Percentiles rank a stretch among this genome's conserved stretches.
These are phyloP conservation scores for Rhizopogon vesiculosus DNA, from an alignment of 768 basidiomycete genomes.

Conservation along the genomic window DNA sequence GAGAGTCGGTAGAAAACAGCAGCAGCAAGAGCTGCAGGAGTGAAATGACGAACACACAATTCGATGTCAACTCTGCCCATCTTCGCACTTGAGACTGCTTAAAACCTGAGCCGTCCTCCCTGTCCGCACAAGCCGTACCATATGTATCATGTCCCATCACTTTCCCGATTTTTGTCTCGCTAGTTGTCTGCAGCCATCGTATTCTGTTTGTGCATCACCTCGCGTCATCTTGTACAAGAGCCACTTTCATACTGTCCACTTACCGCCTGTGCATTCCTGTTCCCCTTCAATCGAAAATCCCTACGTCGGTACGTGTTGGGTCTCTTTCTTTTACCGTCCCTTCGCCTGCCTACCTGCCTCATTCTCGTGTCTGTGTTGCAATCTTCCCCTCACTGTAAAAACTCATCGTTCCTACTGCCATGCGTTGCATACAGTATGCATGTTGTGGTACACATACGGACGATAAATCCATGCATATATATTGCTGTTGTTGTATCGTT, in stretches of 20 bases:
- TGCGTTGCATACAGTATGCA: conserved; percentile 1
- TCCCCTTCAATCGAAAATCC: conserved; percentile 13
- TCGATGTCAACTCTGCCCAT: not conserved
- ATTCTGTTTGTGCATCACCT: conserved; percentile 7
- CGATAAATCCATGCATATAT: conserved; percentile 2
- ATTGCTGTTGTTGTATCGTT: not conserved
- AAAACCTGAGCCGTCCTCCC: conserved; percentile 7
- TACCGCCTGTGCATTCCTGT: conserved; percentile 18
- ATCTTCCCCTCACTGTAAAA: not conserved
- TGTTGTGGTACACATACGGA: conserved; percentile 1
- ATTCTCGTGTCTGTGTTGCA: not conserved
- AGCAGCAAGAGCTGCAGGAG: conserved; percentile 69
- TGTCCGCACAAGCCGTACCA: not conserved
- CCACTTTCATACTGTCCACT: conserved; percentile 18
- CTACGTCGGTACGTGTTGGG: not conserved
- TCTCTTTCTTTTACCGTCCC: not conserved
- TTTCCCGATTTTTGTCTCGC: conserved; percentile 28
- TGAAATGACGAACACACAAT: conserved; percentile 8
- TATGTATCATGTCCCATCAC: conserved; percentile 22
- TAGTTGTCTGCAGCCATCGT: conserved; percentile 8
- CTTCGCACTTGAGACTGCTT: conserved; percentile 2
- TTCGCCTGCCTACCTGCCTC: not conserved
- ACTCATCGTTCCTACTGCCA: not conserved
- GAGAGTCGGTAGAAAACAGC: conserved; percentile 75
- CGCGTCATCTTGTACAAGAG: conserved; percentile 9